A percentile compares a stretch with the other conserved stretches of the same genome.
Conservation (phyloP, 129 eudicot genomes). For the Saussurea involucrata region DNA sequence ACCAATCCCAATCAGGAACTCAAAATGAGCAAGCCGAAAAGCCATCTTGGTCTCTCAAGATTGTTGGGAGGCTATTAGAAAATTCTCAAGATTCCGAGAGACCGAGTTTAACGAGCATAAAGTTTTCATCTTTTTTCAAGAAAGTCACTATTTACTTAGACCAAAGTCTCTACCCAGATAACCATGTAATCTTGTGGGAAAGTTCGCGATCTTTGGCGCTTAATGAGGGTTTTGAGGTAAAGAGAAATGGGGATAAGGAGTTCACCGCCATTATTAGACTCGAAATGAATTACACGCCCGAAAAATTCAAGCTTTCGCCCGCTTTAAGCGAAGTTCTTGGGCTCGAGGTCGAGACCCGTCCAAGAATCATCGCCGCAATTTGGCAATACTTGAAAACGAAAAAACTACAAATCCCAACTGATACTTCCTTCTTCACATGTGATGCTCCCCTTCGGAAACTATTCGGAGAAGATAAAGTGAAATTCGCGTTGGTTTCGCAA, state of each 20-base stretch:
- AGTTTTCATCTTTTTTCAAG: constrained; percentile 90
- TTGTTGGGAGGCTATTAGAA: constrained; percentile 73
- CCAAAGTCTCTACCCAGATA: constrained; percentile 79
- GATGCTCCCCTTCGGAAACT: constrained; percentile 76
- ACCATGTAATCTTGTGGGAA: constrained; percentile 89
- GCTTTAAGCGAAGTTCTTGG: constrained; percentile 74
- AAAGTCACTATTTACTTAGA: constrained; percentile 80
- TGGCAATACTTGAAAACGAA: constrained; percentile 84
- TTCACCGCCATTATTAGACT: constrained; percentile 79
- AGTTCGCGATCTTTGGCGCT: constrained; percentile 66
- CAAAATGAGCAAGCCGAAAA: constrained; percentile 44
- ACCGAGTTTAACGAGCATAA: constrained; percentile 33
- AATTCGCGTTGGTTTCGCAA: constrained; percentile 56
- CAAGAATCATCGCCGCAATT: constrained; percentile 66
- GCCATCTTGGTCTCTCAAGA: constrained; percentile 86
- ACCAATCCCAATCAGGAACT: constrained; percentile 38
- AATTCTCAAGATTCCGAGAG: constrained; percentile 47
- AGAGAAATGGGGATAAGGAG: constrained; percentile 88
- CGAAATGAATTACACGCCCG: constrained; percentile 82
- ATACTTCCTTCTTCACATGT: constrained; percentile 70
- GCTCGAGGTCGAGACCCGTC: constrained; percentile 76
- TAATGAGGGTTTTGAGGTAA: constrained; percentile 87
- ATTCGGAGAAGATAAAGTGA: constrained; percentile 85
- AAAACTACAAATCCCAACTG: constrained; percentile 66
- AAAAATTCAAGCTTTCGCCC: constrained; percentile 70